These are phyloP conservation scores for Coemansia sp. DNA, from an alignment of 192 early-diverging fungal genomes.

Conservation along the genomic window DNA sequence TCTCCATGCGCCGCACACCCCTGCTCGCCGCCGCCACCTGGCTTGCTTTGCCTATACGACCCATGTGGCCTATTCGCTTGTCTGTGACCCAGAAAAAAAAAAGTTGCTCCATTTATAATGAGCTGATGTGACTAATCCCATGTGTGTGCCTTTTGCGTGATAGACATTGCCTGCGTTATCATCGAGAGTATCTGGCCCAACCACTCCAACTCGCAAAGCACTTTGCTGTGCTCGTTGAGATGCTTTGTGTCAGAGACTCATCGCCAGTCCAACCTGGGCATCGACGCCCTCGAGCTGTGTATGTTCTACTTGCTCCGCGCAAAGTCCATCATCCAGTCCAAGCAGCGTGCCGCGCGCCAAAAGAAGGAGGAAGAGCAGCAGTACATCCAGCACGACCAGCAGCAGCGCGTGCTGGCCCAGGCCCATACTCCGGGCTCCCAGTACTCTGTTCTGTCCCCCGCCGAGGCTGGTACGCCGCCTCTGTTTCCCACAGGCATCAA, in stretches of 20 bases:
- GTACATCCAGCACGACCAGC: neutral
- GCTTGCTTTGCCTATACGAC: neutral
- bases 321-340: slow-evolving; percentile 47
- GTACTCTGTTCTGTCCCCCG: neutral
- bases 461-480: slow-evolving; percentile 14
- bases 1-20: slow-evolving; percentile 1
- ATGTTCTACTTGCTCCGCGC: slow-evolving; percentile 51
- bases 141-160: neutral
- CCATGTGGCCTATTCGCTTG: neutral
- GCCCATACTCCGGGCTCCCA: neutral
- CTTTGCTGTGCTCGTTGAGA: slow-evolving; percentile 49
- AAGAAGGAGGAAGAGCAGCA: slow-evolving; percentile 29
- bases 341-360: slow-evolving; percentile 31
- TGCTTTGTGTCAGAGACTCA: slow-evolving; percentile 54
- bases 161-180: slow-evolving; percentile 52
- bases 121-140: neutral
- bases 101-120: too few species aligned
- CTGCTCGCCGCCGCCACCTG: slow-evolving; percentile 1
- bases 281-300: slow-evolving; percentile 46
- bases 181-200: slow-evolving; percentile 55
- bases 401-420: neutral
- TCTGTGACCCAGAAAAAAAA: too few species aligned
- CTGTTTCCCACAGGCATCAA: slow-evolving; percentile 9
- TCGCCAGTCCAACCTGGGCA: slow-evolving; percentile 41
- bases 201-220: slow-evolving; percentile 49